These are phyloP conservation scores for Globisporangium emineosum DNA, from an alignment of 352 stramenopile genomes.

Conservation along the genomic window DNA sequence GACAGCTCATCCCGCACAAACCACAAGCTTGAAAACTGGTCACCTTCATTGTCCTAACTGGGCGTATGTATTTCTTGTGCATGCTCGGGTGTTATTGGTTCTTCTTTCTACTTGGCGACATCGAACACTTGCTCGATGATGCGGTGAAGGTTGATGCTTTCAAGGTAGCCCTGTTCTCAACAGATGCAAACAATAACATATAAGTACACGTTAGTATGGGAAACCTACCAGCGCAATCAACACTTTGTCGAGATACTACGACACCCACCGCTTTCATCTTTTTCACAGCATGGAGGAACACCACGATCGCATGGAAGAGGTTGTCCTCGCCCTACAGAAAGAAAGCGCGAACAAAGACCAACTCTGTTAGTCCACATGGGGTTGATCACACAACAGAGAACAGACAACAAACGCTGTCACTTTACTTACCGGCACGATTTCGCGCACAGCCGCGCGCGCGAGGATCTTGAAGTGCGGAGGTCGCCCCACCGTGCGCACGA, in stretches of 20 bases:
- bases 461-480: conserved; percentile 85
- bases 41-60: background rate
- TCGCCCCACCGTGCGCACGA: conserved; percentile 72
- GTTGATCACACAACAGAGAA: background rate
- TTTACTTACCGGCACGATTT: conserved; percentile 75
- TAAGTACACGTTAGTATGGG: background rate
- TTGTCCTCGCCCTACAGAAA: conserved; percentile 74
- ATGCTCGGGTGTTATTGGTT: background rate
- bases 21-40: background rate
- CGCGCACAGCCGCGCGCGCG: conserved; percentile 65
- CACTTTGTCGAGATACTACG: background rate
- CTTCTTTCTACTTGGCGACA: conserved; percentile 63
- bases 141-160: conserved; percentile 85
- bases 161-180: conserved; percentile 59
- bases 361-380: background rate
- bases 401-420: background rate
- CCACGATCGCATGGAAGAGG: conserved; percentile 78
- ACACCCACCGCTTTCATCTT: conserved; percentile 77
- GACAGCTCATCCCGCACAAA: background rate
- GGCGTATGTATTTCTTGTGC: conserved; percentile 3
- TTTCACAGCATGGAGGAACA: conserved; percentile 83
- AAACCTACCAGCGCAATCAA: background rate
- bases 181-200: conserved; percentile 8
- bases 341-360: background rate
- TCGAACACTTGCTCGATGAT: conserved; percentile 86